Base-by-base conservation (phyloP, 768 basidiomycete species). In the Psilocybe tampanensis region DNA sequence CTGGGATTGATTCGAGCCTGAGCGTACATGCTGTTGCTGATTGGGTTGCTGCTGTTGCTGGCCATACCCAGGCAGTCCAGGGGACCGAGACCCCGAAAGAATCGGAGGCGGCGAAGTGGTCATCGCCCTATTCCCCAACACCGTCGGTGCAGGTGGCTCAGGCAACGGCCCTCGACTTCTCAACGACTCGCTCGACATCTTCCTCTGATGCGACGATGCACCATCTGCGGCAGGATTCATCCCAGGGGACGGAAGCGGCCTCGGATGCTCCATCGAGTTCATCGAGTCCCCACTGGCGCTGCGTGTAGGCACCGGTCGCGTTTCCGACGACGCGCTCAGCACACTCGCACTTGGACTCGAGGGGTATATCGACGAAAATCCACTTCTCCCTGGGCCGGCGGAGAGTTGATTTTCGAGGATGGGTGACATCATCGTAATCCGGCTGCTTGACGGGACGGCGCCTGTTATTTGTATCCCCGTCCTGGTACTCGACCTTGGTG, bases 1-100 rank as follows among this genome's bases (percentile, higher is more conserved):
- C n/a, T n/a, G n/a, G 11, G 57, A 58, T n/a, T 41, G 53, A 15
- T 48, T 58, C 36, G 57, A 58, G 15, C 39, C 45, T 18, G 34
- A 43, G 1, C 52, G 52, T 29, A 44, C 34, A 24, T 21, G 45
- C 4, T 47, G 45, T 22, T 47, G 45, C n/a, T 43, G 42, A 43
- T 34, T 15, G 33, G 7, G 33, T 7, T 39, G 36, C 6, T 5
- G 12, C n/a, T n/a, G 36, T 39, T 39, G 36, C 4, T 13, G 36
- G 7, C 13, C 12, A 39, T 29, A 29, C 9, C 4, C 29, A 29
- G 29, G 29, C 29, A 4, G 5, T 29, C 19, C 6, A 4, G 19
- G 41, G 15, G 5, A 6, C 41, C 6, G n/a, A n/a, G n/a, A n/a
- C n/a, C n/a, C n/a, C n/a, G n/a, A n/a, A n/a, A n/a, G 6, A 13